phyloP scores from a whole-genome alignment of 2,329 filamentous ascomycete genomes.

The Aspergillus piperis region DNA sequence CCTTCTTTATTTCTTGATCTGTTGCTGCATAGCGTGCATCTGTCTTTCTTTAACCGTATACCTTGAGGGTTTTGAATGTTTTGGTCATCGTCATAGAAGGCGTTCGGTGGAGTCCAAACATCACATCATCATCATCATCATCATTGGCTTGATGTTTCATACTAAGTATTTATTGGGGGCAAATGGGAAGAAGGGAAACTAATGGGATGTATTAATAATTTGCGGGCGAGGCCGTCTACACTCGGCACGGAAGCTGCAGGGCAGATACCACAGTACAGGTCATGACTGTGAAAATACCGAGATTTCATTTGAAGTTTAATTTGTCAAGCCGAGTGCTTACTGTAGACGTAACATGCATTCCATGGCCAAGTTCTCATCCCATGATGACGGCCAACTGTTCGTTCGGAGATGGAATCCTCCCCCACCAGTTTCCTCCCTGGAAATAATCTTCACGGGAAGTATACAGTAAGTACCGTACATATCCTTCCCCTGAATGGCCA shows the following conservation, averaged over 20 bases:
- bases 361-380: background rate
- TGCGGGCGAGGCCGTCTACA: background rate
- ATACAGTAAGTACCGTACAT: no score
- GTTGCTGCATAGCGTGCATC: conserved; percentile 19
- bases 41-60: conserved; percentile 11
- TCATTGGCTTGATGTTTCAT: background rate
- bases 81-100: conserved; percentile 20
- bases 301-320: background rate
- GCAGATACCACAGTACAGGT: background rate
- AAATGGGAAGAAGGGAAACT: background rate
- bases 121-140: conserved; percentile 8
- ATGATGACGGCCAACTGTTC: no score
- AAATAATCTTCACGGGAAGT: no score
- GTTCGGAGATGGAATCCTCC: no score
- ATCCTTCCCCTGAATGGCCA: no score
- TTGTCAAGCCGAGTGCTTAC: no score
- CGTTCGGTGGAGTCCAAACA: conserved; percentile 17
- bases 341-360: background rate
- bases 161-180: background rate
- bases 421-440: no score
- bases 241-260: background rate
- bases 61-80: conserved; percentile 8
- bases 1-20: conserved; percentile 8
- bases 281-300: background rate
- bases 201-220: background rate